These are phyloP conservation scores for Myxozyma geophila DNA, from an alignment of 805 yeast genomes.

Conservation along the genomic window DNA sequence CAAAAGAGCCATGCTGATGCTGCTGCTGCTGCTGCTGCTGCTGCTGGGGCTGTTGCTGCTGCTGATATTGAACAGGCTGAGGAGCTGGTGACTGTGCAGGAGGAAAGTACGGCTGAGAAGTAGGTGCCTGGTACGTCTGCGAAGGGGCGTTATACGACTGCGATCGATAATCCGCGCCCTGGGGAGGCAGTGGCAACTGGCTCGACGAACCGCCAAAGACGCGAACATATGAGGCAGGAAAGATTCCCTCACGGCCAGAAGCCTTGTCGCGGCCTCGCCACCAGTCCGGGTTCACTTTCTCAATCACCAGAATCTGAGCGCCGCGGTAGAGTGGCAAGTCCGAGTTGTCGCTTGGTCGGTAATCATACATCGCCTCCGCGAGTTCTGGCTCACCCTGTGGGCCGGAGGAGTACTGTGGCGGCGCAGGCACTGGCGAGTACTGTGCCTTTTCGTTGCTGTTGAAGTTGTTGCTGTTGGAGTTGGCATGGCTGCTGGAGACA, in stretches of 20 bases:
- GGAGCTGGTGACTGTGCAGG: constrained; percentile 13
- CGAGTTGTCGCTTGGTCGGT: constrained; percentile 71
- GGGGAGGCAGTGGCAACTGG: constrained; percentile 6
- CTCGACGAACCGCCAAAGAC: constrained; percentile 38
- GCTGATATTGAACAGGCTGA: constrained; percentile 27
- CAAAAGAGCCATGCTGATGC: constrained; percentile 39
- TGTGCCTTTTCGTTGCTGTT: constrained; percentile 9
- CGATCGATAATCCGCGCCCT: constrained; percentile 17
- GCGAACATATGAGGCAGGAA: constrained; percentile 86
- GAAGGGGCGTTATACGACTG: constrained; percentile 24
- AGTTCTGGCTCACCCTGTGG: constrained; percentile 43
- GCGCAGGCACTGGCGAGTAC: constrained; percentile 20
- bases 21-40: constrained; percentile 38
- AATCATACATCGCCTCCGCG: constrained; percentile 72
- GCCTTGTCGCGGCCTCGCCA: constrained; percentile 69
- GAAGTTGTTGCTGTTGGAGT: constrained; percentile 10
- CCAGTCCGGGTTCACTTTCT: constrained; percentile 85
- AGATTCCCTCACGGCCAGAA: constrained; percentile 68
- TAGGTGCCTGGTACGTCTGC: constrained; percentile 32
- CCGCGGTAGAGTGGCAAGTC: constrained; percentile 72
- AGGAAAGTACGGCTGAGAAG: constrained; percentile 34
- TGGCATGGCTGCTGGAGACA: background rate
- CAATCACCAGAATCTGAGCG: constrained; percentile 69
- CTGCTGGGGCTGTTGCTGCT: constrained; percentile 36
- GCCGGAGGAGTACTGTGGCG: constrained; percentile 38